Evolutionary conservation across 1,284 basidiomycete genomes (phyloP), one percentile per base, ranked within the genome.

Genomic region (Salmacisia buchloeana): DNA sequence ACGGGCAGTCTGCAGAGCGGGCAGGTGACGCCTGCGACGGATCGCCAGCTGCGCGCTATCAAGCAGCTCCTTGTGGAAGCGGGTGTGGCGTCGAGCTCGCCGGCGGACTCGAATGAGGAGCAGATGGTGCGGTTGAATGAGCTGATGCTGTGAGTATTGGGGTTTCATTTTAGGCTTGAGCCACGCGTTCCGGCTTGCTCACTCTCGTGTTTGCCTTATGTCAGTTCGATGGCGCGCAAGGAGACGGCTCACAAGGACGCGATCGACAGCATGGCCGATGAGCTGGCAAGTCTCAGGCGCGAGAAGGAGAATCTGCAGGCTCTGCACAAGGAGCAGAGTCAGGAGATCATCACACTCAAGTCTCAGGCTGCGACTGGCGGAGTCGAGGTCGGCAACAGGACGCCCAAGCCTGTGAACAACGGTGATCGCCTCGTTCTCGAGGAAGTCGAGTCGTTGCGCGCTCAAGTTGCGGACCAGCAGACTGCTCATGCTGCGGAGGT

Each of bases 161-260:
- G 31, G 54, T 21, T 29, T 21, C 18, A n/a, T 25, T 18, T 56
- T 25, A n/a, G 18, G 15, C 23, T 35, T 56, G 29, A 35, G n/a
- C 15, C 15, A 18, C 52, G 18, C n/a, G 27, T 25, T 58, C n/a
- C 34, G 23, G 23, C 56, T 33, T 25, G 34, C 27, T 31, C 34
- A 35, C 31, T 38, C 18, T 15, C 12, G 12, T 27, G 25, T 31
- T 56, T 58, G 38, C 61, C 59, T 63, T 46, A 9, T 31, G 34
- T 33, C 63, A 91, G 91, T 64, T 90, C 92, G 1, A 94, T 96
- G 92, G 92, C 92, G 2, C 89, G 91, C 82, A 94, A 94, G 79
- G 92, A 96, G 80, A 89, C 89, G 1, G 83, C 86, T 57, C 91
- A 94, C 79, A 86, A 86, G 25, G 90, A 93, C 74, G 76, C 84